These are phyloP conservation scores for Leccinum barrowsii DNA, from an alignment of 768 basidiomycete species.

Conservation along the genomic window DNA sequence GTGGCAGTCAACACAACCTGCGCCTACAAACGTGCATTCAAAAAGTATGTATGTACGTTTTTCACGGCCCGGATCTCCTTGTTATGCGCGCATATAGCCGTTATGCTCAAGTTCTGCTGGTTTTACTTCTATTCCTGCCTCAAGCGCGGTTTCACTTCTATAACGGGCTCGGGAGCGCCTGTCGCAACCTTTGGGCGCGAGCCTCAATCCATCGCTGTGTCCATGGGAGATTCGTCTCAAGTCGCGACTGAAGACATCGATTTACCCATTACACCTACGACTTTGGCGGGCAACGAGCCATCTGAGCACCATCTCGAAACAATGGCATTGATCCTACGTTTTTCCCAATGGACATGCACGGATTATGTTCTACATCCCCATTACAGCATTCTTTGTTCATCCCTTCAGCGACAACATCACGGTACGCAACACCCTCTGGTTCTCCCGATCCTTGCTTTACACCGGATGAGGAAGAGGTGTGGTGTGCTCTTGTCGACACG, in stretches of 20 bases:
- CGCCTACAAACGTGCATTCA: not conserved
- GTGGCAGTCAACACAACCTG: not conserved
- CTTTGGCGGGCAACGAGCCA: not conserved
- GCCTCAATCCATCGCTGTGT: not conserved
- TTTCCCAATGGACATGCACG: not conserved
- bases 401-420: not conserved
- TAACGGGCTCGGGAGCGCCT: not conserved
- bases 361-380: not conserved
- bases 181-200: not conserved
- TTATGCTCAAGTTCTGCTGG: not conserved
- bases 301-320: not conserved
- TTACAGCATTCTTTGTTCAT: not conserved
- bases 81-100: not conserved
- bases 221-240: not conserved
- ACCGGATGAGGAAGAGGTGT: conserved; percentile 24
- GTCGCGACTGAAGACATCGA: not conserved
- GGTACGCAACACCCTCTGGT: conserved; percentile 11
- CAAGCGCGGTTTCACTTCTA: not conserved
- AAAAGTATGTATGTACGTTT: conserved; percentile 5
- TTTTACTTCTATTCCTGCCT: not conserved
- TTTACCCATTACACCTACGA: not conserved
- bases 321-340: not conserved
- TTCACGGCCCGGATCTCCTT: not conserved
- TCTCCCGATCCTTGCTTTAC: not conserved
- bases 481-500: conserved; percentile 14